phyloP scores from a whole-genome alignment of 192 early-diverging fungal species.

The Dissophora ornata region DNA sequence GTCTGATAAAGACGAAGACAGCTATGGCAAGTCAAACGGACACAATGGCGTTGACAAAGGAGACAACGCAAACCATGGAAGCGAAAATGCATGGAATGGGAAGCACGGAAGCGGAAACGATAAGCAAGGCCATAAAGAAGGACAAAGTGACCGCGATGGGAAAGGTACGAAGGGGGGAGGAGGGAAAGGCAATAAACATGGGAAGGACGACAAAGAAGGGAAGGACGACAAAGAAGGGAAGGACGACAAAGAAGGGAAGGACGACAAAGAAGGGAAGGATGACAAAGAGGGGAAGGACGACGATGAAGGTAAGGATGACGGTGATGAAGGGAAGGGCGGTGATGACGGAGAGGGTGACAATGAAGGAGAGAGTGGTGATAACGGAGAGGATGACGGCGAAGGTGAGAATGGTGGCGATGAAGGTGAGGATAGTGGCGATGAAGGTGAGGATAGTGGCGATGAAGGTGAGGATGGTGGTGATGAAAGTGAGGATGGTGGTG shows the following conservation, averaged over 20 bases:
- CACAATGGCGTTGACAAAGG: not conserved
- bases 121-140: too few species aligned
- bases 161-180: too few species aligned
- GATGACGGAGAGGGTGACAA: not conserved
- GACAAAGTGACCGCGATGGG: too few species aligned
- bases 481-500: not conserved
- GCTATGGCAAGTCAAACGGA: not conserved
- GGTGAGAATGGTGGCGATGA: not conserved
- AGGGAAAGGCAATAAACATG: too few species aligned
- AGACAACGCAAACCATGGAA: not conserved
- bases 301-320: not conserved
- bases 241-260: not conserved
- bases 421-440: not conserved
- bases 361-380: not conserved
- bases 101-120: too few species aligned
- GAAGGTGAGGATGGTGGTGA: not conserved
- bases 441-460: not conserved
- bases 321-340: not conserved
- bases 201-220: not conserved
- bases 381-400: not conserved
- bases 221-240: not conserved
- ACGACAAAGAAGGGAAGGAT: not conserved
- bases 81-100: slow-evolving; percentile 4
- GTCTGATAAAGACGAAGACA: slow-evolving; percentile 1
- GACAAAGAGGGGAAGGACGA: slow-evolving; percentile 4